Conservation (phyloP, 1,284 basidiomycete genomes). For the Ustilago cynodontis region DNA sequence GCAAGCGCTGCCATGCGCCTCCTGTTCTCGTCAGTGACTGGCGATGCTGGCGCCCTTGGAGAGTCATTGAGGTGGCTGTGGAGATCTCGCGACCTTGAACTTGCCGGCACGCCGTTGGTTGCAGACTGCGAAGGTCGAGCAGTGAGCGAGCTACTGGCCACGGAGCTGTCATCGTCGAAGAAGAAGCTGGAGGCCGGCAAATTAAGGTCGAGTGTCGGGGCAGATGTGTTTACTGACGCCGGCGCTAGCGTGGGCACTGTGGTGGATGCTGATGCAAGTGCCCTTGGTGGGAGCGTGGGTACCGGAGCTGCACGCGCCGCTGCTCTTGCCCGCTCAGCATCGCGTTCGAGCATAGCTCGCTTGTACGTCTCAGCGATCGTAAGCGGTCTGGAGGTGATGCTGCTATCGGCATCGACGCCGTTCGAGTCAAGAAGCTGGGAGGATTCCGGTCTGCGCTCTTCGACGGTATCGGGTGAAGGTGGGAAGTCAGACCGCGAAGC, state of each 20-base stretch:
- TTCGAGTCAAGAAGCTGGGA: not conserved
- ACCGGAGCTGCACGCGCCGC: not conserved
- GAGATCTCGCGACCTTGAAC: not conserved
- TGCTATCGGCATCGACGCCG: slow-evolving; percentile 7
- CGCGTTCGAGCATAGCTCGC: slow-evolving; percentile 41
- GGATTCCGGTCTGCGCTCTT: not conserved
- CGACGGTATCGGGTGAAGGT: not conserved
- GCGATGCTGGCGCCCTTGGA: not conserved
- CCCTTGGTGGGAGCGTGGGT: not conserved
- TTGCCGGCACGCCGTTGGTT: not conserved
- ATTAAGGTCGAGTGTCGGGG: slow-evolving; percentile 47
- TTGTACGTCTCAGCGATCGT: slow-evolving; percentile 42
- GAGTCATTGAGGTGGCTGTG: not conserved
- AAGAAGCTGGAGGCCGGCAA: slow-evolving; percentile 47
- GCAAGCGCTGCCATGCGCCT: slow-evolving; percentile 11
- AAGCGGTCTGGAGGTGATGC: slow-evolving; percentile 18
- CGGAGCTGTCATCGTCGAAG: slow-evolving; percentile 22
- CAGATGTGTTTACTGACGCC: not conserved
- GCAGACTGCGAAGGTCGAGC: not conserved
- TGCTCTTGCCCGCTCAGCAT: slow-evolving; percentile 21
- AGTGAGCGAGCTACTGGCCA: not conserved
- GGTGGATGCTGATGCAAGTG: not conserved
- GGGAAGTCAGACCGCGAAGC: not conserved
- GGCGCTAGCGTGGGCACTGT: not conserved
- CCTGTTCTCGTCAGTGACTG: slow-evolving; percentile 3